Base-by-base conservation (phyloP, 306 rosid genomes). In the Vigna hirtella region DNA sequence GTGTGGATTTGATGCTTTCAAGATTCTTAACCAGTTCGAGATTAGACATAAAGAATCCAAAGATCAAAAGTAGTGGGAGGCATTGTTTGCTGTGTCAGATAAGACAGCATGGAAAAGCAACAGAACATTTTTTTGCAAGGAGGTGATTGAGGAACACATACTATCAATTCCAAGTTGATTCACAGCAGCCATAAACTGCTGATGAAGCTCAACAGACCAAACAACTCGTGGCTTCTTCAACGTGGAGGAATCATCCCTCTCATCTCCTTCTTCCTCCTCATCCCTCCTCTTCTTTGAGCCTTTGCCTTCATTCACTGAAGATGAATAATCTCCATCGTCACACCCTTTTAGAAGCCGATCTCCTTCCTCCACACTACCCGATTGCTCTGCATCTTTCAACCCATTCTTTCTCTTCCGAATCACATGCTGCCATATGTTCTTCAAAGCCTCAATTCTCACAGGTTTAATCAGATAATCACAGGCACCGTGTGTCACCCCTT, bases 131-230 rank as follows among this genome's bases (percentile, higher is more conserved):
- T 30, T 72, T 59, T 79, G 49, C 80, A 51, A 81, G 59, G 49
- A 32, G 43, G 20, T 34, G 26, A 43, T 48, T 32, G 84, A 78
- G 85, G 59, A 58, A 81, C 42, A 82, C 97, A 51, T 91, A 96
- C 99, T 96, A 62, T 96, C 99, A 73, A 96, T 90, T 81, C 99
- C 98, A 14, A 96, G 86, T 71, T 91, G 97, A 86, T 96, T 93
- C 79, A 96, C 99, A 77, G 97, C 98, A 4, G 86, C 96, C 77
- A 96, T 93, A 71, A 96, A 96, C 87, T 96, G 99, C 71, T 96
- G 99, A 83, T 96, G 99, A 42, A 96, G 98, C 86, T 93, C 99
- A 65, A 96, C 96, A 5, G 99, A 96, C 99, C 99, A 96, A 82
- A 96, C 99, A 1, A 96, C 98, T 3, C 99, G 90, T 0, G 96